Base-by-base conservation (phyloP, 2,329 filamentous ascomycete species). In the Colletotrichum salicis region DNA sequence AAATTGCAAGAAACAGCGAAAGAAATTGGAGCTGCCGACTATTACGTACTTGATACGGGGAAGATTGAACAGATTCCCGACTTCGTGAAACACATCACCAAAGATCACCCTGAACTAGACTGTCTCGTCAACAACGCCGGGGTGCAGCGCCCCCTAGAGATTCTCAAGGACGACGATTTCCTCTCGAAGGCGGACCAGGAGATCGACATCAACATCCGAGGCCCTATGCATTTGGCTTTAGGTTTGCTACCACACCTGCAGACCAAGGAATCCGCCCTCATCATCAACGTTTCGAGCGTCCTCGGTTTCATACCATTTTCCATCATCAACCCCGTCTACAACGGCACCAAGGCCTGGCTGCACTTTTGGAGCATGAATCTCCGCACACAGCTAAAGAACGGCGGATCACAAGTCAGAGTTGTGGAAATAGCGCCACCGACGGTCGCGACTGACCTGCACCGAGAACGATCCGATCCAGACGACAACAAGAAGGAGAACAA, bases 51-150 rank as follows among this genome's bases (percentile, higher is more conserved):
- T 1, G 88, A 90, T 76, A 88, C 86, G 0, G 85, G 87, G 63
- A 79, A 85, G 4, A 82, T 83, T 0, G 63, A 77, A 0, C 76
- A 80, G 1, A 85, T 89, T 10, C 80, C 85, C 0, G 55, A 63
- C 0, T 89, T 90, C 72, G 79, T 86, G 64, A 68, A 82, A 54
- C 82, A 81, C 19, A 76, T 90, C 54, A 84, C 81, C 3, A 73
- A 71, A 2, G 84, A 88, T 6, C 85, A 90, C 74, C 87, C 76
- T 2, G 69, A 71, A 5, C 22, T 90, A 2, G 88, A 91, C 78
- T 90, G 87, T 73, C 76, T 90, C 0, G 80, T 90, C 76, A 90
- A 90, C 79, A 90, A 91, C 66, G 88, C 88, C 0, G 88, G 88
- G 2, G 86, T 90, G 0, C 88, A 90, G 76, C 79, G 87, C 2